Percentiles rank a stretch among this genome's conserved stretches.
These are phyloP conservation scores for Sarcodon sp. DNA, from an alignment of 768 basidiomycete species.

Conservation along the genomic window DNA sequence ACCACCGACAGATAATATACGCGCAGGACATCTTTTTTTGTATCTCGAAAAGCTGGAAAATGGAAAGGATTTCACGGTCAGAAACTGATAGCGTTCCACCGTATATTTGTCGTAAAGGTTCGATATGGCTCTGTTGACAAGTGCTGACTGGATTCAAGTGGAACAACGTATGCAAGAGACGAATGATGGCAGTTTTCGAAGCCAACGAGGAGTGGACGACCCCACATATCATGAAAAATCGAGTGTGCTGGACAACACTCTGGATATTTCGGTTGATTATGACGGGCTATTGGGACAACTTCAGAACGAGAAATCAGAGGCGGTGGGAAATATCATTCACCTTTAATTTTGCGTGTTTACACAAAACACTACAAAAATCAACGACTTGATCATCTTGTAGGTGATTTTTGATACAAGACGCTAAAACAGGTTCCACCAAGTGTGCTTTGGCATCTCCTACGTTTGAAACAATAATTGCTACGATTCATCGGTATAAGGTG, in stretches of 20 bases:
- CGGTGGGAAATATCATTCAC: conserved; percentile 22
- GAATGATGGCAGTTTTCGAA: conserved; percentile 20
- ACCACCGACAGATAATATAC: conserved; percentile 56
- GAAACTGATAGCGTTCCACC: conserved; percentile 52
- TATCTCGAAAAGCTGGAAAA: conserved; percentile 69
- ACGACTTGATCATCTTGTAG: conserved; percentile 24
- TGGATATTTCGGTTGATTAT: conserved; percentile 70
- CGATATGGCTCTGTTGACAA: conserved; percentile 74
- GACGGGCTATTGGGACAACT: conserved; percentile 33
- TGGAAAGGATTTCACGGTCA: conserved; percentile 56
- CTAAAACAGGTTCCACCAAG: conserved; percentile 60
- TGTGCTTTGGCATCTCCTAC: conserved; percentile 32
- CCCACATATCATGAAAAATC: conserved; percentile 39
- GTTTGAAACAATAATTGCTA: conserved; percentile 12
- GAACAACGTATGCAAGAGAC: conserved; percentile 58
- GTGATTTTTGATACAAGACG: conserved; percentile 47
- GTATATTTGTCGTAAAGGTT: conserved; percentile 67
- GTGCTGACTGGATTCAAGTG: conserved; percentile 67
- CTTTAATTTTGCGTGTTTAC: conserved; percentile 33
- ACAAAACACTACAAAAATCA: conserved; percentile 16
- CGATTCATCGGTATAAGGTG: not conserved
- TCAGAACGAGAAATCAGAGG: conserved; percentile 1
- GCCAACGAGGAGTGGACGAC: not conserved
- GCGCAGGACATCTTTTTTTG: conserved; percentile 55
- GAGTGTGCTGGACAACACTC: conserved; percentile 55